Conservation (phyloP, 1,284 basidiomycete genomes). For the Cryptococcus hybrid region DNA sequence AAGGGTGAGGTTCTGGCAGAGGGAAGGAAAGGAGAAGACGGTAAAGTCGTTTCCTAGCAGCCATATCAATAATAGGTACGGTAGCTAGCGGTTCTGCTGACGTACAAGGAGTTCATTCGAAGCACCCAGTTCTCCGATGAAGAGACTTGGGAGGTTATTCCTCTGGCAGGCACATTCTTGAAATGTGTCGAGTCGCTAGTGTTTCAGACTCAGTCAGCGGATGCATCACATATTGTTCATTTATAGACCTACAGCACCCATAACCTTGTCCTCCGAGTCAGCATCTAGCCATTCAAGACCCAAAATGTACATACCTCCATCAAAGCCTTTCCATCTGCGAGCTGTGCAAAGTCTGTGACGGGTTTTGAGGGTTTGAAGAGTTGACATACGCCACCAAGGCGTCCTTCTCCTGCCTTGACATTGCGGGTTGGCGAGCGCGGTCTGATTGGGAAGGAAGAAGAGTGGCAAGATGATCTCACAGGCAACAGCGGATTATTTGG, state of each 20-base stretch:
- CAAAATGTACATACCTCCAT: conserved; percentile 35
- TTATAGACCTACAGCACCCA: conserved; percentile 24
- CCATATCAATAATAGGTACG: background rate
- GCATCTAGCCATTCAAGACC: background rate
- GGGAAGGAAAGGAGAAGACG: conserved; percentile 43
- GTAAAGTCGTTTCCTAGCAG: conserved; percentile 42
- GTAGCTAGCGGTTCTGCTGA: background rate
- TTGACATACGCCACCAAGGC: conserved; percentile 46
- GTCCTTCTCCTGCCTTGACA: conserved; percentile 40
- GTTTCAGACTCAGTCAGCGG: background rate
- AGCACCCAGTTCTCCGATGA: conserved; percentile 45
- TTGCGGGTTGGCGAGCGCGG: background rate
- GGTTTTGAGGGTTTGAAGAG: conserved; percentile 35
- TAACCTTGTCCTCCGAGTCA: conserved; percentile 14
- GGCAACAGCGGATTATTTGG: too few relatives aligned
- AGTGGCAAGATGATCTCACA: background rate
- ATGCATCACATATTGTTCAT: background rate
- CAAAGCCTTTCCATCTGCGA: conserved; percentile 43
- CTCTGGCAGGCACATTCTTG: conserved; percentile 27
- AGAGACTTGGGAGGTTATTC: conserved; percentile 9
- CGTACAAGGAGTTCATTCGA: conserved; percentile 43
- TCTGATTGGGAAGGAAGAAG: background rate
- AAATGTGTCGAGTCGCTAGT: conserved; percentile 38
- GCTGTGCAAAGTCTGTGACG: conserved; percentile 36
- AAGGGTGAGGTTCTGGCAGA: conserved; percentile 34